Evolutionary conservation across 306 rosid genomes (phyloP), one percentile per base, ranked within the genome.

Genomic region (Cicer pinnatifidum): DNA sequence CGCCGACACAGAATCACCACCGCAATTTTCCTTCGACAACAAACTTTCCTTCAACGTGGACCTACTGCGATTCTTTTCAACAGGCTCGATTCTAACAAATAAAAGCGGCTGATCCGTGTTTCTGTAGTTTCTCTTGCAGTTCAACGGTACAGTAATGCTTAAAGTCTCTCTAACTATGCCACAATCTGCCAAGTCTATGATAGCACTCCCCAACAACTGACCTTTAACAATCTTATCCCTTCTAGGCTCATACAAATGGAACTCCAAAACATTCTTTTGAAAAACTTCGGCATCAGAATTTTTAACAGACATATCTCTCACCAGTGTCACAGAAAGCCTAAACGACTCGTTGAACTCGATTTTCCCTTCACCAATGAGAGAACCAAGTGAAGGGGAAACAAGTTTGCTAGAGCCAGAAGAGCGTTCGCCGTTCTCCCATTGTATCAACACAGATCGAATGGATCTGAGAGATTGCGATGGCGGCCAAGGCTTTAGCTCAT

Each of bases 401-500:
- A 72, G 79, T 69, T 77, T 87, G n/a, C 97, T 89, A 59, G 91
- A 87, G 63, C 97, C 99, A 0, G 97, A 89, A 72, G 80, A 54
- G 10, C 96, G 93, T 16, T 89, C 90, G 0, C 96, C 97, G 56
- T 90, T 86, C 82, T 94, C 99, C 99, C 99, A 94, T 46, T 91
- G 99, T 79, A 94, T 84, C 83, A 89, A 35, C 33, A 91, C 96
- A 2, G 97, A 85, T 48, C 95, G 89, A 37, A 87, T 72, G 1
- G 95, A 87, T 72, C 76, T 86, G 47, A 90, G 93, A 6, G 97
- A 86, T 80, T 91, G 91, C 0, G 99, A 87, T 1, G 96, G 99
- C 0, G 96, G 97, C 99, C 99, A 94, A 43, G 99, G 99, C 90
- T 88, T 94, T 59, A 94, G 83, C 82, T 91, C 97, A 58, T 83